These are phyloP conservation scores for Prunus mira DNA, from an alignment of 306 rosid genomes.

Conservation along the genomic window DNA sequence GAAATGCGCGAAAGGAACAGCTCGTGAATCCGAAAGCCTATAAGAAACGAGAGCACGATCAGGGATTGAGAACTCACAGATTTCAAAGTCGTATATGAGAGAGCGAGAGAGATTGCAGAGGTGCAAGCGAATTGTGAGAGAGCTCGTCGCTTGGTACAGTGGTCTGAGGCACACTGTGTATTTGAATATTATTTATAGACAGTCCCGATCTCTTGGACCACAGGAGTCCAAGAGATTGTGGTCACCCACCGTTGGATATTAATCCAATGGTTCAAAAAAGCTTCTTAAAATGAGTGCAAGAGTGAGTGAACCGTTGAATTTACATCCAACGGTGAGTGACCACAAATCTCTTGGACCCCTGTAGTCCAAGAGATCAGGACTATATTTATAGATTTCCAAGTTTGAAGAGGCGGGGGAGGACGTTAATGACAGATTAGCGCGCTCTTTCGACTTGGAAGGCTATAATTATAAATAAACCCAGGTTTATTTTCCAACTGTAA, in stretches of 20 bases:
- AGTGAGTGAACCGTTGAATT: too few species aligned
- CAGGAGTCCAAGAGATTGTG: too few species aligned
- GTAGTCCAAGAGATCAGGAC: too few species aligned
- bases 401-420: neutral
- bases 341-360: too few species aligned
- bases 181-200: neutral
- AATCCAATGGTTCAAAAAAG: too few species aligned
- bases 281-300: too few species aligned
- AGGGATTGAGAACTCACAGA: slow-evolving; percentile 1
- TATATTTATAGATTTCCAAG: neutral
- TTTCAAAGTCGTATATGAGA: neutral
- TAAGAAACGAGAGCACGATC: neutral
- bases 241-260: too few species aligned
- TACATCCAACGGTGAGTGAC: too few species aligned
- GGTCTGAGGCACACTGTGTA: neutral
- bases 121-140: neutral
- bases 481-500: too few species aligned
- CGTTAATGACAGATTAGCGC: neutral
- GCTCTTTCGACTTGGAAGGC: neutral
- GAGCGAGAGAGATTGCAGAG: slow-evolving; percentile 11
- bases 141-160: neutral
- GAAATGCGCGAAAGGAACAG: neutral
- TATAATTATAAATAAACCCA: neutral
- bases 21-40: neutral
- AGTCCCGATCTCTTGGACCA: too few species aligned